Evolutionary conservation across 352 stramenopile genomes (phyloP).

Genomic region (Phytophthora uliginosa): DNA sequence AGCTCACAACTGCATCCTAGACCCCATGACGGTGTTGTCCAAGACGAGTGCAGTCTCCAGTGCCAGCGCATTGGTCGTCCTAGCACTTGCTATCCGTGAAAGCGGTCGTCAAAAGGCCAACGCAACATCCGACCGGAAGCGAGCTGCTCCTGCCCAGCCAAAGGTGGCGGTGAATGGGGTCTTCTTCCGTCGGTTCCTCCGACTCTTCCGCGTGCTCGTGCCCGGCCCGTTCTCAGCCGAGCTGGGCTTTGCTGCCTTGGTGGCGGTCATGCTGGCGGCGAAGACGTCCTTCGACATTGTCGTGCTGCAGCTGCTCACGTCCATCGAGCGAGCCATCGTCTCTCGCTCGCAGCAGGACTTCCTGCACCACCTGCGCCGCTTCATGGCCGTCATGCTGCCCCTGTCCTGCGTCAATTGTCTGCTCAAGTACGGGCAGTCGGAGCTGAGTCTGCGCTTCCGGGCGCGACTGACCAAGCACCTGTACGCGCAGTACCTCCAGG

Average conservation of each 20-base stretch:
- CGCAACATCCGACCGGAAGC: constrained; percentile 50
- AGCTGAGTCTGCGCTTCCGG: constrained; percentile 1
- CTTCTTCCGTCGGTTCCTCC: constrained; percentile 65
- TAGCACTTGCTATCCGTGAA: constrained; percentile 73
- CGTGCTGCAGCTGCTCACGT: constrained; percentile 75
- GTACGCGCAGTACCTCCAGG: constrained; percentile 46
- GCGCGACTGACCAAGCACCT: background rate
- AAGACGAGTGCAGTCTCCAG: constrained; percentile 21
- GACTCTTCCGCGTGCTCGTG: constrained; percentile 75
- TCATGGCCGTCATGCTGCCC: constrained; percentile 78
- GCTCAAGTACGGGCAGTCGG: constrained; percentile 2
- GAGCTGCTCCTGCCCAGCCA: constrained; percentile 40
- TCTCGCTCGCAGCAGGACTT: constrained; percentile 69
- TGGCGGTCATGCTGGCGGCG: constrained; percentile 62
- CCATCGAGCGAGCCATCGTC: constrained; percentile 76
- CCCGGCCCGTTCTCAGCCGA: constrained; percentile 68
- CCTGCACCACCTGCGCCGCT: constrained; percentile 66
- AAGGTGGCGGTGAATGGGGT: constrained; percentile 76
- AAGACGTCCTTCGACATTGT: constrained; percentile 80
- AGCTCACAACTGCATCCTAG: background rate
- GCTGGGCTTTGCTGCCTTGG: constrained; percentile 66
- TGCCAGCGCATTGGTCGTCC: constrained; percentile 37
- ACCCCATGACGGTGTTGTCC: constrained; percentile 22
- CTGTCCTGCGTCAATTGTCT: constrained; percentile 45
- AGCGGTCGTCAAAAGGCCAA: constrained; percentile 55